Evolutionary conservation across 306 rosid species (phyloP), one percentile per base, ranked within the genome.

Genomic region (Acacia crassicarpa): DNA sequence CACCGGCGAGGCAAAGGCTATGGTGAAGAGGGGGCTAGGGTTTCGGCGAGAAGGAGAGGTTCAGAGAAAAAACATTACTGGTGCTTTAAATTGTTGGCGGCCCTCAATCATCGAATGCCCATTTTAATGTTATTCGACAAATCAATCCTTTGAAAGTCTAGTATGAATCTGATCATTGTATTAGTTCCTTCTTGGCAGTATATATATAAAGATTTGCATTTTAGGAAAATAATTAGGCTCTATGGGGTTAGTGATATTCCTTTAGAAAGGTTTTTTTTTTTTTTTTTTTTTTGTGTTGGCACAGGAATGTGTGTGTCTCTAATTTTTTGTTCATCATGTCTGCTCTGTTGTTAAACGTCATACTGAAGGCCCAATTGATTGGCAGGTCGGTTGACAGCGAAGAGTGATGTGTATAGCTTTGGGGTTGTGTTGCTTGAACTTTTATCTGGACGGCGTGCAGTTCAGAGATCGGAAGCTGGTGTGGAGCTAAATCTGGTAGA

Each of bases 351-450:
- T 56, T 56, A 40, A 80, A 27, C 43, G 35, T 74, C 75, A 27
- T 19, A 51, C 83, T 83, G 58, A 88, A 76, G 9, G 10, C 44
- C 16, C 48, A 6, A 59, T 70, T 51, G 32, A 20, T 84, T 27
- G 54, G 76, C 91, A 94, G 98, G 98, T 79, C 91, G 97, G 49
- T 51, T 94, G 77, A 94, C 97, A 0, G 87, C 94, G 22, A 94
- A 94, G 67, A 94, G 98, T 53, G 97, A 94, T 46, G 97, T 94
- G 8, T 94, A 94, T 74, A 92, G 97, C 74, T 94, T 94, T 77
- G 98, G 97, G 41, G 97, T 94, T 61, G 98, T 94, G 77, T 82
- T 94, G 75, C 88, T 94, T 48, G 98, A 94, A 75, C 88, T 94
- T 22, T 84, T 94, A 76, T 91, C 98, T 0, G 98, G 98, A 45